A percentile compares a stretch with the other conserved stretches of the same genome.
phyloP scores from a whole-genome alignment of 495 filamentous ascomycete species.

The Amphirosellinia nigrospora region DNA sequence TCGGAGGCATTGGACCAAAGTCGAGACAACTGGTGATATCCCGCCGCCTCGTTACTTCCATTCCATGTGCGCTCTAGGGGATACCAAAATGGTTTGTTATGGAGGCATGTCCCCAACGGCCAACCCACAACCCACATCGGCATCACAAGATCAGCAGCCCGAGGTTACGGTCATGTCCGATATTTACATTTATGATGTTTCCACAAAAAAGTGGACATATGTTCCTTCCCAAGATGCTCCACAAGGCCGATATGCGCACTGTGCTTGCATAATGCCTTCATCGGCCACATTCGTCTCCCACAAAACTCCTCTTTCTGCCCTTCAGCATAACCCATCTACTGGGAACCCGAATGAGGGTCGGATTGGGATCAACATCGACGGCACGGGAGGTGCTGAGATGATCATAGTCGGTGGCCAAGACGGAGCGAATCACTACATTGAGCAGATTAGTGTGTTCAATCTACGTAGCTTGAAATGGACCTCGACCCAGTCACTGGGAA shows the following conservation, averaged over 20 bases:
- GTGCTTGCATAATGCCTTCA: conserved; percentile 89
- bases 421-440: conserved; percentile 97
- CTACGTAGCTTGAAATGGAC: conserved; percentile 96
- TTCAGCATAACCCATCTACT: conserved; percentile 85
- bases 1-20: conserved; percentile 86
- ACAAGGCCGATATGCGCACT: conserved; percentile 95
- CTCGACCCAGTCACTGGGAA: conserved; percentile 78
- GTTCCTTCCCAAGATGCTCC: conserved; percentile 82
- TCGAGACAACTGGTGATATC: conserved; percentile 83
- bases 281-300: conserved; percentile 83
- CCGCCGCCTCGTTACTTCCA: conserved; percentile 96
- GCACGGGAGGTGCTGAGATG: conserved; percentile 94
- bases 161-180: conserved; percentile 98
- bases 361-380: conserved; percentile 86
- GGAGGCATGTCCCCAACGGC: conserved; percentile 93
- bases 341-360: conserved; percentile 81
- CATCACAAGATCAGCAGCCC: conserved; percentile 71
- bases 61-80: conserved; percentile 89
- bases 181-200: conserved; percentile 95
- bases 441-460: conserved; percentile 98
- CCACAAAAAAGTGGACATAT: conserved; percentile 81
- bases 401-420: conserved; percentile 96
- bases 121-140: conserved; percentile 47
- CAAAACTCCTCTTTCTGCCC: conserved; percentile 80
- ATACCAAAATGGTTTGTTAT: conserved; percentile 96